phyloP scores from a whole-genome alignment of 768 basidiomycete genomes.

The Paxillus ammoniavirescens region DNA sequence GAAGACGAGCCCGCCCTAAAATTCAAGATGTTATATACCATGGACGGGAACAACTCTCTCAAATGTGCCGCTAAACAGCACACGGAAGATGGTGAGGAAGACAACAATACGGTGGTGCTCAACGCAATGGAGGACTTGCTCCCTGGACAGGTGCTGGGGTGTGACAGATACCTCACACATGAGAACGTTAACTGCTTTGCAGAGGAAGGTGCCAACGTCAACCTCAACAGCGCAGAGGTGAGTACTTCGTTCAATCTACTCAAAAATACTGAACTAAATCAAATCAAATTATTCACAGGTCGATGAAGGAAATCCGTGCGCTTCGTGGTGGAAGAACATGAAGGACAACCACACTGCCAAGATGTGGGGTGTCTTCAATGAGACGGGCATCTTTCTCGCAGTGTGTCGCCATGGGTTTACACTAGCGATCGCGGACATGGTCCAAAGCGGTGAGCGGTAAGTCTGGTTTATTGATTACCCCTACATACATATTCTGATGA shows the following conservation, averaged over 20 bases:
- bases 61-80: neutral
- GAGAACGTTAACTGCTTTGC: neutral
- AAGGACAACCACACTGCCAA: neutral
- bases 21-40: slow-evolving; percentile 7
- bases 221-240: too few species aligned
- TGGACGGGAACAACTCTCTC: slow-evolving; percentile 10
- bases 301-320: neutral
- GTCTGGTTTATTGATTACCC: neutral
- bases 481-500: neutral
- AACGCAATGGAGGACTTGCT: too few species aligned
- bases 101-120: neutral
- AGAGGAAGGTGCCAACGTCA: neutral
- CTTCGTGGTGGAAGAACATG: neutral
- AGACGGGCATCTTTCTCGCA: slow-evolving; percentile 16
- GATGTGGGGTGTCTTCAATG: too few species aligned
- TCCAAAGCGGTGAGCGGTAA: slow-evolving; percentile 16
- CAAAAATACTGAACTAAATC: neutral
- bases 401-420: slow-evolving; percentile 25
- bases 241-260: too few species aligned
- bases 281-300: neutral
- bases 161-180: neutral
- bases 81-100: neutral
- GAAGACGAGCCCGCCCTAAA: neutral
- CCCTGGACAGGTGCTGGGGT: neutral
- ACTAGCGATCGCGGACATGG: slow-evolving; percentile 21